Conservation (phyloP, 2,329 filamentous ascomycete species). For the Penicillium corylophilum region DNA sequence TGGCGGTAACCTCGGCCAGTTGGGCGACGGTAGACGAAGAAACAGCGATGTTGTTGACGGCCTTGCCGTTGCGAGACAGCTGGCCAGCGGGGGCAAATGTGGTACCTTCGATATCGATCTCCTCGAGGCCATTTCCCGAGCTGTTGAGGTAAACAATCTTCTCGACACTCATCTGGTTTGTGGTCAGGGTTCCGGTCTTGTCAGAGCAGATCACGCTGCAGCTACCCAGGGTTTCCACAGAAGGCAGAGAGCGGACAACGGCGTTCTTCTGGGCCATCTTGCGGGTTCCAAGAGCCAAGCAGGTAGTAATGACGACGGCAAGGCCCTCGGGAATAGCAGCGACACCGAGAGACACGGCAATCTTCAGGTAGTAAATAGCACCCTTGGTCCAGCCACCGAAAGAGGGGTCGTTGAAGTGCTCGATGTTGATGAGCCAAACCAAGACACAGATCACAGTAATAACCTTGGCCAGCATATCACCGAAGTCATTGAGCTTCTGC, state of each 20-base stretch:
- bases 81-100: conserved; percentile 84
- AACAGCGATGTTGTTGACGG: conserved; percentile 65
- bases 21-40: conserved; percentile 76
- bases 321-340: conserved; percentile 97
- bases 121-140: conserved; percentile 71
- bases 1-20: conserved; percentile 66
- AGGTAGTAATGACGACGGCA: conserved; percentile 98
- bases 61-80: conserved; percentile 67
- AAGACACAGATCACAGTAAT: conserved; percentile 95
- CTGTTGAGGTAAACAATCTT: conserved; percentile 83
- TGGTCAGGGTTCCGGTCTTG: conserved; percentile 97
- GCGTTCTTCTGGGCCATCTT: conserved; percentile 99
- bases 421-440: conserved; percentile 98
- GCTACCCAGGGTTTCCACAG: conserved; percentile 95
- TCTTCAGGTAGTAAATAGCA: conserved; percentile 99
- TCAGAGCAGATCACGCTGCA: conserved; percentile 99
- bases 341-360: conserved; percentile 95
- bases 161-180: conserved; percentile 98
- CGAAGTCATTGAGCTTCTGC: conserved; percentile 98
- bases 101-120: conserved; percentile 86
- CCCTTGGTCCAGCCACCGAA: conserved; percentile 95
- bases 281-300: conserved; percentile 88
- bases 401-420: conserved; percentile 91
- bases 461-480: conserved; percentile 92
- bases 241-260: conserved; percentile 91